phyloP scores from a whole-genome alignment of 2,329 filamentous ascomycete genomes.

The Scedosporium boydii region DNA sequence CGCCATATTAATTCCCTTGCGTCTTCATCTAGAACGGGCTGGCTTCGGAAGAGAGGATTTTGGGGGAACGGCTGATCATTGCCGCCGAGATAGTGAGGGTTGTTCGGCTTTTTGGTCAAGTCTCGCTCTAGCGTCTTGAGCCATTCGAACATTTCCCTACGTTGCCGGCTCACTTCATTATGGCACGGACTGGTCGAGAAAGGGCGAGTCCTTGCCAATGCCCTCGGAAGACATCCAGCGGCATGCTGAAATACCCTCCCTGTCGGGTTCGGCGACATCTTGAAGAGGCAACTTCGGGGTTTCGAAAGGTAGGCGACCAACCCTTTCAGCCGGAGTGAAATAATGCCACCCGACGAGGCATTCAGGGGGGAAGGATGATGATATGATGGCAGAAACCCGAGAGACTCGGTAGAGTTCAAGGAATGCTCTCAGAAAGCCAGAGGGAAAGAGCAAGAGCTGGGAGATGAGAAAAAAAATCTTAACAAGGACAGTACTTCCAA shows the following conservation, averaged over 20 bases:
- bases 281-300: not conserved
- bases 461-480: not conserved
- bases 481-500: too few relatives aligned
- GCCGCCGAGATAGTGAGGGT: conserved; percentile 24
- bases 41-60: conserved; percentile 61
- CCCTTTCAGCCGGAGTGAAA: not conserved
- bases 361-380: not conserved
- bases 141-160: conserved; percentile 30
- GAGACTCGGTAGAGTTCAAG: too few relatives aligned
- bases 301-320: not conserved
- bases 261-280: not conserved
- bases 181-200: conserved; percentile 31
- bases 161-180: conserved; percentile 25
- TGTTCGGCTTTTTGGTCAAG: not conserved
- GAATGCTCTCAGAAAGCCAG: too few relatives aligned
- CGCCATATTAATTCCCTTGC: conserved; percentile 66
- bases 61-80: conserved; percentile 58
- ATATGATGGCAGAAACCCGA: not conserved
- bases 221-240: not conserved
- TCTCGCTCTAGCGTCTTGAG: conserved; percentile 15
- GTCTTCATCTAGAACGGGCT: conserved; percentile 63
- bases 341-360: not conserved
- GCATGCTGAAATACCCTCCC: not conserved
- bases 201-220: conserved; percentile 12
- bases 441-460: not conserved